These are phyloP conservation scores for Arthrobotrys megalospora DNA, from an alignment of 2,329 filamentous ascomycete genomes.

Conservation along the genomic window DNA sequence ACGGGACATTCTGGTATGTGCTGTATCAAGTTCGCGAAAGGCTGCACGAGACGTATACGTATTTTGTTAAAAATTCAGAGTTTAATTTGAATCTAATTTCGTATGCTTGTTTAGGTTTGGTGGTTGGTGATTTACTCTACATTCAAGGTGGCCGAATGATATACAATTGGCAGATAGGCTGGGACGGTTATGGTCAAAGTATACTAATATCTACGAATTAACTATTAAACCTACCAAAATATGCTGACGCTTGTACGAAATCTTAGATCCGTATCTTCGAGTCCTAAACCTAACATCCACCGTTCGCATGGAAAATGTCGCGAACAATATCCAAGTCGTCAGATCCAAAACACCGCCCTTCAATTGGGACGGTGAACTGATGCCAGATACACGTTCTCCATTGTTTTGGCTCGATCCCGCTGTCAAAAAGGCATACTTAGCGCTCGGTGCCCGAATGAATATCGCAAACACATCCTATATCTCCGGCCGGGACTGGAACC, in stretches of 20 bases:
- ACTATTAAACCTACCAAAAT: too few species aligned
- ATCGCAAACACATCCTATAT: slow-evolving; percentile 47
- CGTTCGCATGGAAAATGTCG: slow-evolving; percentile 38
- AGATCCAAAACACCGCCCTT: slow-evolving; percentile 24
- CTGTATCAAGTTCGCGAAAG: neutral
- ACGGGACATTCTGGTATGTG: slow-evolving; percentile 48
- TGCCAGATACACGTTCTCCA: slow-evolving; percentile 48
- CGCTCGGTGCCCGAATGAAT: slow-evolving; percentile 35
- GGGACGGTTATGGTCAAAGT: slow-evolving; percentile 48
- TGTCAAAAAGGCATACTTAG: slow-evolving; percentile 50
- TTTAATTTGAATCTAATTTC: neutral
- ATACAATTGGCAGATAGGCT: slow-evolving; percentile 40
- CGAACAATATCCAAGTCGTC: slow-evolving; percentile 23
- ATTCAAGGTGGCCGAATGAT: slow-evolving; percentile 56
- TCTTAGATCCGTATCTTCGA: slow-evolving; percentile 51
- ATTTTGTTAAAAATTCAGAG: neutral
- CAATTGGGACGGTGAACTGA: slow-evolving; percentile 18
- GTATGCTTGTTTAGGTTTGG: slow-evolving; percentile 16
- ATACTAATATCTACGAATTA: neutral
- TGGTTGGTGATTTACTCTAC: slow-evolving; percentile 37
- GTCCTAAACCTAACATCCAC: slow-evolving; percentile 46
- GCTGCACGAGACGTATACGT: neutral
- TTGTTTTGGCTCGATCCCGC: slow-evolving; percentile 49
- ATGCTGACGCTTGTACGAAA: neutral
- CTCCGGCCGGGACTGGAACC: slow-evolving; percentile 37